These are phyloP conservation scores for Botrytis deweyae DNA, from an alignment of 2,329 filamentous ascomycete genomes.

Conservation along the genomic window DNA sequence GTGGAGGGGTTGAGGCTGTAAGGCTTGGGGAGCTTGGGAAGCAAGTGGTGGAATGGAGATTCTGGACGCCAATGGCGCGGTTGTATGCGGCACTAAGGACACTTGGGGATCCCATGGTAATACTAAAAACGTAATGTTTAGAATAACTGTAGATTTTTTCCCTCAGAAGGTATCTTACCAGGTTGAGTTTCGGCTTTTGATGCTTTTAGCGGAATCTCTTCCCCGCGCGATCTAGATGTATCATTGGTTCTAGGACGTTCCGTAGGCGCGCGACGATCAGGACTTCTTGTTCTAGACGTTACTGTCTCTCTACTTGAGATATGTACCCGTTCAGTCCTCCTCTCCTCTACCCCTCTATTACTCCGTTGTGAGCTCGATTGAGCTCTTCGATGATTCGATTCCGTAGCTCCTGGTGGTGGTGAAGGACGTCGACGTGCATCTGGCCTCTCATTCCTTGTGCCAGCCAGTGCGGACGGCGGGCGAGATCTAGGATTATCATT, in stretches of 20 bases:
- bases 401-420: constrained; percentile 30
- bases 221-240: constrained; percentile 30
- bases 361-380: constrained; percentile 55
- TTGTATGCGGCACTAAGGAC: constrained; percentile 65
- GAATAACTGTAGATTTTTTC: neutral
- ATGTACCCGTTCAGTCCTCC: constrained; percentile 56
- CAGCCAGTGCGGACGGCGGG: constrained; percentile 32
- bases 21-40: constrained; percentile 65
- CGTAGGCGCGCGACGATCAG: constrained; percentile 43
- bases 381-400: constrained; percentile 53
- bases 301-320: constrained; percentile 64
- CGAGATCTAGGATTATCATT: constrained; percentile 37
- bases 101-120: constrained; percentile 77
- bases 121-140: constrained; percentile 29
- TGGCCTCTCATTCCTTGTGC: constrained; percentile 27
- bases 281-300: constrained; percentile 58
- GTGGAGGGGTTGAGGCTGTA: constrained; percentile 66
- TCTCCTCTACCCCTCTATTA: constrained; percentile 46
- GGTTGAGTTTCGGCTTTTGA: constrained; percentile 50
- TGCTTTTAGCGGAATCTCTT: constrained; percentile 37
- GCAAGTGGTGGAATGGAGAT: constrained; percentile 70
- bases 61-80: constrained; percentile 51
- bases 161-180: constrained; percentile 42
- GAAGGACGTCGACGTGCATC: constrained; percentile 35
- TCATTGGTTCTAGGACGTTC: constrained; percentile 32